A percentile compares a stretch with the other conserved stretches of the same genome.
Conservation (phyloP, 1,284 basidiomycete species). For the Irpex sp. region DNA sequence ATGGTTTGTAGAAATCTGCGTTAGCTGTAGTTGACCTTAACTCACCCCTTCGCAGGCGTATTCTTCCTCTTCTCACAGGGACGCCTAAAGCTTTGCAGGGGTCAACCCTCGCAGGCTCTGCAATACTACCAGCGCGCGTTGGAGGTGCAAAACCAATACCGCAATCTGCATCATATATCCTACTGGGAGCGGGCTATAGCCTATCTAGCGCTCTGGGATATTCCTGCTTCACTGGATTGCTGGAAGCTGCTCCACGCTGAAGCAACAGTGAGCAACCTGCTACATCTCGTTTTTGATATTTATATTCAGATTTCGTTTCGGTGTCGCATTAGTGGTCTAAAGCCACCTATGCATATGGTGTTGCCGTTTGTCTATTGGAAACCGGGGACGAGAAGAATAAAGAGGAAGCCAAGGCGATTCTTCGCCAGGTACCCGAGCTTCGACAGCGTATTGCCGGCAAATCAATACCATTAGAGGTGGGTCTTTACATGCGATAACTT, state of each 20-base stretch:
- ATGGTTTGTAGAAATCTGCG: slow-evolving; percentile 37
- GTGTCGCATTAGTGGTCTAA: slow-evolving; percentile 68
- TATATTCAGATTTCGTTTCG: neutral
- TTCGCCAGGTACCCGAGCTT: slow-evolving; percentile 62
- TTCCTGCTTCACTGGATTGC: slow-evolving; percentile 54
- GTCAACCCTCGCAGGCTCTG: slow-evolving; percentile 73
- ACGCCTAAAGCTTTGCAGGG: slow-evolving; percentile 72
- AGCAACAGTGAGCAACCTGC: slow-evolving; percentile 47
- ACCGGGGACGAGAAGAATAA: slow-evolving; percentile 34
- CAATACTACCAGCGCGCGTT: slow-evolving; percentile 67
- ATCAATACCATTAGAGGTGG: slow-evolving; percentile 85
- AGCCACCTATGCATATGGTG: slow-evolving; percentile 76
- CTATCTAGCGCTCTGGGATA: slow-evolving; percentile 64
- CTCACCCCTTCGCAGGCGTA: too few species aligned
- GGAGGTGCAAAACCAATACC: slow-evolving; percentile 58
- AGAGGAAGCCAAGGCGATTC: slow-evolving; percentile 42
- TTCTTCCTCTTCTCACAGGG: slow-evolving; percentile 96
- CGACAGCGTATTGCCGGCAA: slow-evolving; percentile 85
- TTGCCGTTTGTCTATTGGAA: slow-evolving; percentile 58
- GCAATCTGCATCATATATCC: slow-evolving; percentile 69
- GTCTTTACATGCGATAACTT: too few species aligned
- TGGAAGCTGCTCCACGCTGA: slow-evolving; percentile 71
- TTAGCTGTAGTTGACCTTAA: neutral
- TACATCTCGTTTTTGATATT: neutral
- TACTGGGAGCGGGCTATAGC: slow-evolving; percentile 87